Percentiles rank a stretch among this genome's conserved stretches.
Conservation (phyloP, 306 rosid genomes). For the Prunus mira region DNA sequence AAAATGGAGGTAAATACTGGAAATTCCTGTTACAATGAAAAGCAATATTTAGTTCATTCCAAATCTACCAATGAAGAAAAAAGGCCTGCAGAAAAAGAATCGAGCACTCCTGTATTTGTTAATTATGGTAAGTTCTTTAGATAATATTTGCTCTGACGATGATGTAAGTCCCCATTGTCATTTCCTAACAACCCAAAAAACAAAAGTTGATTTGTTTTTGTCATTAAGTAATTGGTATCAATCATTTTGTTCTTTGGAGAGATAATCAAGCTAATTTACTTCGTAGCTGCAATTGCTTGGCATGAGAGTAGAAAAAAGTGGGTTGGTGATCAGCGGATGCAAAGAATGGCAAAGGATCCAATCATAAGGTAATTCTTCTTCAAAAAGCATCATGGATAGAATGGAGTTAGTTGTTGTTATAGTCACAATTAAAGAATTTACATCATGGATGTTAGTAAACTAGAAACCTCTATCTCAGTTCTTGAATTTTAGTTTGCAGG, state of each 20-base stretch:
- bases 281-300: constrained; percentile 78
- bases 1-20: constrained; percentile 54
- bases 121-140: constrained; percentile 64
- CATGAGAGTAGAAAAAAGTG: constrained; percentile 83
- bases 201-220: background rate
- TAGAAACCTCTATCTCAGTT: background rate
- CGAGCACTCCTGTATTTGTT: constrained; percentile 48
- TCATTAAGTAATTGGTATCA: background rate
- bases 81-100: constrained; percentile 45
- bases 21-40: constrained; percentile 53
- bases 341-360: constrained; percentile 61
- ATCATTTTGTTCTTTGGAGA: constrained; percentile 1
- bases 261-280: constrained; percentile 25
- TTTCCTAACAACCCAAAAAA: background rate
- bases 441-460: background rate
- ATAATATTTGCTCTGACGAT: constrained; percentile 3
- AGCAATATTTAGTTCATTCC: constrained; percentile 45
- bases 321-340: constrained; percentile 60
- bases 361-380: constrained; percentile 65
- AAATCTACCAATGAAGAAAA: constrained; percentile 48
- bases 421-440: background rate
- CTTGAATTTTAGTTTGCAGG: background rate
- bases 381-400: background rate
- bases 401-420: constrained; percentile 5
- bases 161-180: background rate